A percentile compares a stretch with the other conserved stretches of the same genome.
phyloP scores from a whole-genome alignment of 495 filamentous ascomycete genomes.

The Talaromyces proteolyticus region DNA sequence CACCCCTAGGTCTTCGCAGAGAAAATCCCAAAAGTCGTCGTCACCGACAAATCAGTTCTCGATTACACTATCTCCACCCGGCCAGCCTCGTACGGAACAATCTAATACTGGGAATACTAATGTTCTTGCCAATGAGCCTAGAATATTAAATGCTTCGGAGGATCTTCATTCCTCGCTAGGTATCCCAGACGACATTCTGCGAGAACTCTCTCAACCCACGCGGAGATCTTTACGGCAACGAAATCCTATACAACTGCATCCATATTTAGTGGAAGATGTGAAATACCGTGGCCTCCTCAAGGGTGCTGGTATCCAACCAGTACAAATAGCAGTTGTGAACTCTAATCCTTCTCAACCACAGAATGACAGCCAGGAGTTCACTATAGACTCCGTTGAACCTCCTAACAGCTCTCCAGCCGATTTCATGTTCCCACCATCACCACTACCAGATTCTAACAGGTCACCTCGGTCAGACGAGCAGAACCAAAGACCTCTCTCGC shows the following conservation, averaged over 20 bases:
- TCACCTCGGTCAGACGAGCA: neutral
- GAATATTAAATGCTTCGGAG: neutral
- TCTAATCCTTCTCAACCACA: conserved; percentile 32
- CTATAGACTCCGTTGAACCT: conserved; percentile 17
- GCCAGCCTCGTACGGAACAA: neutral
- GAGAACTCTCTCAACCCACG: conserved; percentile 23
- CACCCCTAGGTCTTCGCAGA: neutral
- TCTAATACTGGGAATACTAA: neutral
- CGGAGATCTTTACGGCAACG: conserved; percentile 53
- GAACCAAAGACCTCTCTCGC: neutral
- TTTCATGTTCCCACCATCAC: conserved; percentile 13
- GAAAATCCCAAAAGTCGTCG: neutral
- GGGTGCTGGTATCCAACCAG: conserved; percentile 55
- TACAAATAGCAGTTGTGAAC: conserved; percentile 38
- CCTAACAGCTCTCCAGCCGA: conserved; percentile 23
- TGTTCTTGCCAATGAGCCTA: neutral
- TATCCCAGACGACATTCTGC: conserved; percentile 23
- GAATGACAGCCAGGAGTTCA: conserved; percentile 45
- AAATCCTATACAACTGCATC: conserved; percentile 71
- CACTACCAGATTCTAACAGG: conserved; percentile 10
- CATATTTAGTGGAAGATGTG: conserved; percentile 63
- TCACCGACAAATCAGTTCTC: neutral
- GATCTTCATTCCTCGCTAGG: conserved; percentile 16
- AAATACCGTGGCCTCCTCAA: conserved; percentile 56
- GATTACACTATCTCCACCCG: neutral